Base-by-base conservation (phyloP, 2,329 filamentous ascomycete species). In the Macrophomina tecta region DNA sequence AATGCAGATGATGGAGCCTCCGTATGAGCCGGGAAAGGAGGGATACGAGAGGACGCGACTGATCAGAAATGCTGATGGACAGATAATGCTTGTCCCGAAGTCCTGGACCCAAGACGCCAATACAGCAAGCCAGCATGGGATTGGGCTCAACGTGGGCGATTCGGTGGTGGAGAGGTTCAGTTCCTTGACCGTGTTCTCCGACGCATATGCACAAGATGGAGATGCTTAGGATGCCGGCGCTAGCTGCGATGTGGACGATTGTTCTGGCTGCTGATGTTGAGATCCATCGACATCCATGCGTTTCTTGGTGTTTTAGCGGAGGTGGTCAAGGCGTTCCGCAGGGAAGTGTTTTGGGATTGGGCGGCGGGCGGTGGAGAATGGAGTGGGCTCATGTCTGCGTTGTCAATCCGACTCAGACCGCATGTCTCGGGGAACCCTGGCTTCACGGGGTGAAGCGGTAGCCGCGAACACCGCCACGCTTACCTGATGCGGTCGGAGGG, bases 141-240 rank as follows among this genome's bases (percentile, higher is more conserved):
- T 67, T 14, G n/a, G 51, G 7, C 11, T 65, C 1, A 45, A 36
- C 3, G 51, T 16, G 3, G 7, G 8, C 23, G 34, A 36, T n/a
- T 30, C 48, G 23, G 69, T 72, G 5, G 40, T 62, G 6, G 67
- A 71, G 53, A 70, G 52, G 3, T 75, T 75, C 36, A 73, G 69
- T 0, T 76, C 74, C 1, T 61, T 77, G 32, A 73, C 76, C 18
- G 71, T 68, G 42, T 75, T 77, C 34, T 74, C 75, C 0, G 73
- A 74, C 34, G 72, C 69, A 0, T 75, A 76, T 56, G 69, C 70
- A 7, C 11, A 61, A 36, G 34, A 52, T 7, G 52, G 48, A 7
- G 55, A 46, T n/a, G 40, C 28, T 8, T 61, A 46, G 23, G 55
- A 28, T 55, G 23, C 23, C 23, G 23, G 23, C 2, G 23, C 23